Evolutionary conservation across 129 eudicot species (phyloP), one percentile per base, ranked within the genome.

Genomic region (Centaurea solstitialis): DNA sequence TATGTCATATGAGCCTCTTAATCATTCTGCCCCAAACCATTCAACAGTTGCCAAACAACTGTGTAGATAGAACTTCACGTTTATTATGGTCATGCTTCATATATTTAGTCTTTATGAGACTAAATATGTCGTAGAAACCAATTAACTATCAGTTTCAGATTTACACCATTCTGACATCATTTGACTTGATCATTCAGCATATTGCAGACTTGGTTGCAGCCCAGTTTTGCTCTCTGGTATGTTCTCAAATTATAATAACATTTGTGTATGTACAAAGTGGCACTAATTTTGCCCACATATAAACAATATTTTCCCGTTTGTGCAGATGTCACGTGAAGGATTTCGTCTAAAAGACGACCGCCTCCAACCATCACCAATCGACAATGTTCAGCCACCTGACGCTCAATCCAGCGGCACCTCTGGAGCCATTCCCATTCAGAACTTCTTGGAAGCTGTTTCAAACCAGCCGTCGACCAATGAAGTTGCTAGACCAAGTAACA

Each of bases 121-220:
- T 9, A 9, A 41, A 41, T 41, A 8, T 41, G 47, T 41, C 47
- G 47, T 45, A 50, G 21, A 13, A 17, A 5, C 17, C 47, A 30
- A 26, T 75, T 59, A 28, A 50, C 15, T 15, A 17, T 47, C 38
- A 72, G 33, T 40, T 20, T 43, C 28, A 43, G 71, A 70, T 57
- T 12, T 24, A 40, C 53, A 73, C 43, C 35, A 73, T 74, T 43
- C 69, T 81, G 57, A 74, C 79, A 53, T 41, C 79, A 75, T 43
- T 73, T 81, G 69, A 65, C 47, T 65, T 81, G 75, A 33, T 66
- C 75, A 81, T 43, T 74, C 96, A 94, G 98, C 96, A 90, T 80
- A 82, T 38, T 74, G 97, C 98, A 1, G 98, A 94, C 87, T 85
- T 91, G 84, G 86, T 94, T 68, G 98, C 96, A 26, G 87, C 83